Conservation (phyloP, 345 rosid species). For the Laguncularia racemosa region DNA sequence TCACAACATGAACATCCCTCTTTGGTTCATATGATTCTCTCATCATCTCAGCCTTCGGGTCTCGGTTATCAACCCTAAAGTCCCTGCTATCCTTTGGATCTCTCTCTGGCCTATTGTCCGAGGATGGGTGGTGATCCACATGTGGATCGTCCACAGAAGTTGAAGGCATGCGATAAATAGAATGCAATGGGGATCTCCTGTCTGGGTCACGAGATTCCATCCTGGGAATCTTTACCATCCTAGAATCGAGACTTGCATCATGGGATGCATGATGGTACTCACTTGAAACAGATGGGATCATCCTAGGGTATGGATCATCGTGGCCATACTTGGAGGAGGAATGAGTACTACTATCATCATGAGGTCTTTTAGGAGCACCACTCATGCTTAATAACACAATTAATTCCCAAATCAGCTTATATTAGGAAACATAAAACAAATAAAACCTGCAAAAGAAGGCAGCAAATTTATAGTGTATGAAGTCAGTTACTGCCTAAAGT, state of each 20-base stretch:
- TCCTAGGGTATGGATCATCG: slow-evolving; percentile 70
- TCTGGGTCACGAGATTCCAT: slow-evolving; percentile 67
- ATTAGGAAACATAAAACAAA: neutral
- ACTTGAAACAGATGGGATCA: slow-evolving; percentile 34
- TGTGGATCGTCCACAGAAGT: slow-evolving; percentile 48
- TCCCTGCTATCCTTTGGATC: slow-evolving; percentile 61
- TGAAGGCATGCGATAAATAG: slow-evolving; percentile 42
- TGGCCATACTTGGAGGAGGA: slow-evolving; percentile 66
- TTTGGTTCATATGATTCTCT: slow-evolving; percentile 51
- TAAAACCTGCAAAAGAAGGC: too few relatives aligned
- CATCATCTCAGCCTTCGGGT: slow-evolving; percentile 50
- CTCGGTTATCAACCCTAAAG: slow-evolving; percentile 45
- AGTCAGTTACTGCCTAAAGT: too few relatives aligned
- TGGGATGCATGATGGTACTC: slow-evolving; percentile 45
- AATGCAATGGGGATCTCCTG: slow-evolving; percentile 76
- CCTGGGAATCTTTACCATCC: slow-evolving; percentile 55
- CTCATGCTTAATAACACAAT: slow-evolving; percentile 34
- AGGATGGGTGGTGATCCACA: slow-evolving; percentile 34
- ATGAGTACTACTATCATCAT: slow-evolving; percentile 60
- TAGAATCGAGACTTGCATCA: slow-evolving; percentile 49
- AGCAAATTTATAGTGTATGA: too few relatives aligned
- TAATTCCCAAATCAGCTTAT: neutral
- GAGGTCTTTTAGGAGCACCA: slow-evolving; percentile 75
- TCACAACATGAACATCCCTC: slow-evolving; percentile 66
- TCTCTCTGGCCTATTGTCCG: slow-evolving; percentile 55